Conservation (phyloP, 345 rosid species). For the Pistacia atlantica region DNA sequence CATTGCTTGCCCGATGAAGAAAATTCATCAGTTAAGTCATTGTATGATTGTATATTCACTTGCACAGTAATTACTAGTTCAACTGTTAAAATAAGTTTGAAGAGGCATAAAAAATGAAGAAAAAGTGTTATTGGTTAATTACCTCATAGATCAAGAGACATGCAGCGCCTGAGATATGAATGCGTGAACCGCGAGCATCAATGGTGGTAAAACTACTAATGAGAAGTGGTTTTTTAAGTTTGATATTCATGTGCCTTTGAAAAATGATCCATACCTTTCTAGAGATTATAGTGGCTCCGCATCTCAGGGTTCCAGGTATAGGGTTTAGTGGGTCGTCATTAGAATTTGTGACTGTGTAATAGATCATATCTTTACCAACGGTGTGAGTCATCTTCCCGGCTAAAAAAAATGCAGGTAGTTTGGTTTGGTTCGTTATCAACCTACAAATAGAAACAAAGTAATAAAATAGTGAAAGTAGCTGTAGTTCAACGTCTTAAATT, state of each 20-base stretch:
- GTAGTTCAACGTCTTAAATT: no score
- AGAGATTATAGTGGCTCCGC: constrained; percentile 56
- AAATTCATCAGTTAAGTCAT: not conserved
- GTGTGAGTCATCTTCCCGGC: constrained; percentile 66
- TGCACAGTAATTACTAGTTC: not conserved
- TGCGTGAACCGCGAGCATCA: constrained; percentile 67
- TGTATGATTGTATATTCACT: not conserved
- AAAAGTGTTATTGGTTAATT: not conserved
- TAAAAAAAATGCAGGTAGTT: constrained; percentile 9
- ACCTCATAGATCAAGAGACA: constrained; percentile 62
- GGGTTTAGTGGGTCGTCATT: constrained; percentile 70
- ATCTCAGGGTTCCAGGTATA: constrained; percentile 62
- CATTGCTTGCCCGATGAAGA: constrained; percentile 43
- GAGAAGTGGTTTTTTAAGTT: constrained; percentile 55
- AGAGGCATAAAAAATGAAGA: not conserved
- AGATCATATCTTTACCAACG: constrained; percentile 44
- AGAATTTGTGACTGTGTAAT: constrained; percentile 63
- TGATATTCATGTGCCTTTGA: constrained; percentile 56
- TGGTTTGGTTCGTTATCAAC: no score
- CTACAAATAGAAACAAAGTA: no score
- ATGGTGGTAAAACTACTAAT: constrained; percentile 70
- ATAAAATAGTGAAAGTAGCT: no score
- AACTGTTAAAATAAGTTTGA: no score
- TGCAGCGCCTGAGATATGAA: constrained; percentile 55
- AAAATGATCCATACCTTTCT: constrained; percentile 78